Base-by-base conservation (phyloP, 352 stramenopile species). In the Phytophthora vignae region DNA sequence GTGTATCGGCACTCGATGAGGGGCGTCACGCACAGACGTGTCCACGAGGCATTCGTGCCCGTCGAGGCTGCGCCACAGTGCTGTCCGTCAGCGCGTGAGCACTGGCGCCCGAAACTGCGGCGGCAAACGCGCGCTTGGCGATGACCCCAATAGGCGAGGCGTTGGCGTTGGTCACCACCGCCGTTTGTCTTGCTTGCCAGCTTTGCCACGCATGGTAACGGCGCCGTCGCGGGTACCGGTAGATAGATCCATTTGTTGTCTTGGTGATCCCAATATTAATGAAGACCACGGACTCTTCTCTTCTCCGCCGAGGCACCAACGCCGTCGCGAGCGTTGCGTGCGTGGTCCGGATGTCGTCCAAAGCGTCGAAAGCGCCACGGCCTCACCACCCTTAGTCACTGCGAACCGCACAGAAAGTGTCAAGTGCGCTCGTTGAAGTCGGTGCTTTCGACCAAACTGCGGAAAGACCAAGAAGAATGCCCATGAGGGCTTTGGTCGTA, bases 241-340 rank as follows among this genome's bases (percentile, higher is more conserved):
- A 40, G 7, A 42, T 42, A 42, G 29, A 33, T 21, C 50, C 44
- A 27, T 40, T 42, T 54, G 60, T 44, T 54, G 21, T 48, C 55
- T 22, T 52, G 66, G 27, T 59, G 64, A 60, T 48, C 56, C 19
- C 48, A 27, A 27, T 3, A n/a, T n/a, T n/a, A 6, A 33, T 29
- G n/a, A 14, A 8, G 60, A 56, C 40, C 33, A 15, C 62, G 33
- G 15, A 57, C 21, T 9, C 27, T 64, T 42, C 21, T 9, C 27
- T 64, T 42, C 36, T 42, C 15, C 65, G 44, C 66, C 36, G 53
- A 69, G 66, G 53, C 46, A 74, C 33, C 60, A 73, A 73, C 53
- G 54, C 42, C 29, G 59, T 59, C 38, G 58, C 67, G 66, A 69
- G 61, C 44, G 59, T 73, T 73, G 67, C 67, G 25, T 29, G 54